Evolutionary conservation across 176 grass and related monocot genomes (phyloP).

Genomic region (Paspalum notatum): DNA sequence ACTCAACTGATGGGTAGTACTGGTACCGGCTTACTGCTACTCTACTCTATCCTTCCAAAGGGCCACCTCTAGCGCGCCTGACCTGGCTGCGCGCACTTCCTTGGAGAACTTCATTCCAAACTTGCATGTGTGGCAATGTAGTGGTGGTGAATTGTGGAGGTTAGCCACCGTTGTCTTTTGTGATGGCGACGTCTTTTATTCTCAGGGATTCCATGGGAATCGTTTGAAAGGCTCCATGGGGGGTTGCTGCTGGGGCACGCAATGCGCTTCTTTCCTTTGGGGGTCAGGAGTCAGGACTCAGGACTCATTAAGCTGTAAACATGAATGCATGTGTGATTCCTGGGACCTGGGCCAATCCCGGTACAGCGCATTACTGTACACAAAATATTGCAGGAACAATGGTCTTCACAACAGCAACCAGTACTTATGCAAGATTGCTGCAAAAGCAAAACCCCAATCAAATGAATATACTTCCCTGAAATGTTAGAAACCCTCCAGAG

Average conservation of each 20-base stretch:
- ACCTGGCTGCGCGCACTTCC: background rate
- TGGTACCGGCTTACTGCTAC: background rate
- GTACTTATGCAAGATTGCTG: slow-evolving; percentile 54
- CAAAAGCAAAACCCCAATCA: slow-evolving; percentile 58
- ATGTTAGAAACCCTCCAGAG: slow-evolving; percentile 67
- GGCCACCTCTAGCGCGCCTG: background rate
- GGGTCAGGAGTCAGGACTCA: background rate
- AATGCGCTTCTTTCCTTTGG: background rate
- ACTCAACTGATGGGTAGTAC: background rate
- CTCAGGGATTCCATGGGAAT: background rate
- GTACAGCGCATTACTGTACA: background rate
- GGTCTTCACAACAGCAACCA: slow-evolving; percentile 66
- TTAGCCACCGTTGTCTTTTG: background rate
- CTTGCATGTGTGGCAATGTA: background rate
- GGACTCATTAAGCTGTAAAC: background rate
- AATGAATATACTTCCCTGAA: slow-evolving; percentile 72
- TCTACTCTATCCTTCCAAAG: background rate
- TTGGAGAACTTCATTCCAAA: background rate
- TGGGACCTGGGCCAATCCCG: background rate
- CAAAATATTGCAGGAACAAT: slow-evolving; percentile 47
- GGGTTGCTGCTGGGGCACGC: background rate
- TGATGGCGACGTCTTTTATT: background rate
- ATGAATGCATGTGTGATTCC: background rate
- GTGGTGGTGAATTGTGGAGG: background rate
- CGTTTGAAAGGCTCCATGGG: background rate